Percentiles rank a stretch among this genome's conserved stretches.
Conservation (phyloP, 2,329 filamentous ascomycete genomes). For the Sclerotiophoma versabilis region DNA sequence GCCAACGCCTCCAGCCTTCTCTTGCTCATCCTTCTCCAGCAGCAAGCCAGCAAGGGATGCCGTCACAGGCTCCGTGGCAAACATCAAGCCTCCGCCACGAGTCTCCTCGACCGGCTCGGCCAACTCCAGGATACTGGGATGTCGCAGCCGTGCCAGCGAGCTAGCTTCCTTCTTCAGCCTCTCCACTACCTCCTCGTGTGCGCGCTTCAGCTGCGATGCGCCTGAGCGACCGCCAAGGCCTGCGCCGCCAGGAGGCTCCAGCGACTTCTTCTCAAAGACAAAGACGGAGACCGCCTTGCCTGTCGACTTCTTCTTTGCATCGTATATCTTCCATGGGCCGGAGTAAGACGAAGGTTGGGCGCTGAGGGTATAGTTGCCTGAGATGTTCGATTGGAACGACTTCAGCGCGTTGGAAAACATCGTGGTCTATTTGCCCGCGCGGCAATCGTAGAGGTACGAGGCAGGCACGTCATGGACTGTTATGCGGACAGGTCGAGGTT, state of each 20-base stretch:
- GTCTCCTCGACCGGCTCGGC: constrained; percentile 96
- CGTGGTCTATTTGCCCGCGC: constrained; percentile 47
- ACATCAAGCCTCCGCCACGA: constrained; percentile 88
- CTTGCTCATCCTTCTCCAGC: constrained; percentile 88
- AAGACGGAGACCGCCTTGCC: constrained; percentile 90
- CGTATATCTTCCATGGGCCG: constrained; percentile 96
- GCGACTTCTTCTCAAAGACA: constrained; percentile 87
- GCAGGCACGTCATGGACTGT: constrained; percentile 41
- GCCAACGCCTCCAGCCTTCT: constrained; percentile 71
- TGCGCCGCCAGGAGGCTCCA: constrained; percentile 73
- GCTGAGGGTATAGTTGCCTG: constrained; percentile 86
- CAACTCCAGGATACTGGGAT: constrained; percentile 90
- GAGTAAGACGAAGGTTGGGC: constrained; percentile 77
- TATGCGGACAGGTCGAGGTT: constrained; percentile 22
- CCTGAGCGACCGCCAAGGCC: constrained; percentile 63
- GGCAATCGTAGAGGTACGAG: constrained; percentile 26
- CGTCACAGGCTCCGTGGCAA: constrained; percentile 90
- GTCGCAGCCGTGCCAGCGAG: constrained; percentile 83
- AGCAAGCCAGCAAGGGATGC: constrained; percentile 84
- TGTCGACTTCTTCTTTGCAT: constrained; percentile 95
- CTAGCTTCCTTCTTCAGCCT: constrained; percentile 90
- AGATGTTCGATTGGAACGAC: constrained; percentile 93
- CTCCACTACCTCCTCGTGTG: constrained; percentile 89
- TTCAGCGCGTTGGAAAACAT: constrained; percentile 94
- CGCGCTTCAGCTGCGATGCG: constrained; percentile 75